Conservation (phyloP, 2,329 filamentous ascomycete genomes). For the Phaeosphaeria sp. region DNA sequence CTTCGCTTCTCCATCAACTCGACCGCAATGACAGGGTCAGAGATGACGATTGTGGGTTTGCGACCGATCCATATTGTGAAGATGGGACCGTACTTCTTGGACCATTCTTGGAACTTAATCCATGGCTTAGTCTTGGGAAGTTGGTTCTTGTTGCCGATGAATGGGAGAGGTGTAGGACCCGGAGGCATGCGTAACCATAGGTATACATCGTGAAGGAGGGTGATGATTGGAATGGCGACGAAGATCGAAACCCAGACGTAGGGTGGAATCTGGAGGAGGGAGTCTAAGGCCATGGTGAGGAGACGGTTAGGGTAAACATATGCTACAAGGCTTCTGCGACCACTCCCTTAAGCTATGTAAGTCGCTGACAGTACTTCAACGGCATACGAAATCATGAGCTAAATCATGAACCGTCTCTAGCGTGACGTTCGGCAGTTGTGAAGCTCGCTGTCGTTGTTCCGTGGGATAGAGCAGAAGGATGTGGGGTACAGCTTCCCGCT, state of each 20-base stretch:
- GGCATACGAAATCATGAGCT: background rate
- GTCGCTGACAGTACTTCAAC: background rate
- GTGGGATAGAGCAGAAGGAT: constrained; percentile 6
- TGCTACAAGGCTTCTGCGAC: background rate
- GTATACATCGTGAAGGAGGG: constrained; percentile 37
- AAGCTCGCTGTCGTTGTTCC: constrained; percentile 19
- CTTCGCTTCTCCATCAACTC: constrained; percentile 57
- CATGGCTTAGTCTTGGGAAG: constrained; percentile 43
- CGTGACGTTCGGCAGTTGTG: constrained; percentile 31
- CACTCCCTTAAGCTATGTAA: background rate
- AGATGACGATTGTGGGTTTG: constrained; percentile 55
- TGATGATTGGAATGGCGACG: constrained; percentile 30
- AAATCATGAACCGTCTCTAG: constrained; percentile 3
- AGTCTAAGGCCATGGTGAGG: constrained; percentile 35
- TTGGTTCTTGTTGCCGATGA: constrained; percentile 50
- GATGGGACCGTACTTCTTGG: constrained; percentile 54
- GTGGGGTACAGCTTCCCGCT: constrained; percentile 12
- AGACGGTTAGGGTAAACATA: background rate
- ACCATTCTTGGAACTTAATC: constrained; percentile 53
- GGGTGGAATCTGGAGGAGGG: constrained; percentile 20
- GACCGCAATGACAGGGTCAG: constrained; percentile 52
- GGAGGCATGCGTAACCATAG: constrained; percentile 52
- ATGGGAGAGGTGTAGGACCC: constrained; percentile 55
- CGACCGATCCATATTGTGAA: constrained; percentile 58
- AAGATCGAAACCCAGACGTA: constrained; percentile 38